These are phyloP conservation scores for Zygosaccharomyces siamensis DNA, from an alignment of 805 yeast species.

Conservation along the genomic window DNA sequence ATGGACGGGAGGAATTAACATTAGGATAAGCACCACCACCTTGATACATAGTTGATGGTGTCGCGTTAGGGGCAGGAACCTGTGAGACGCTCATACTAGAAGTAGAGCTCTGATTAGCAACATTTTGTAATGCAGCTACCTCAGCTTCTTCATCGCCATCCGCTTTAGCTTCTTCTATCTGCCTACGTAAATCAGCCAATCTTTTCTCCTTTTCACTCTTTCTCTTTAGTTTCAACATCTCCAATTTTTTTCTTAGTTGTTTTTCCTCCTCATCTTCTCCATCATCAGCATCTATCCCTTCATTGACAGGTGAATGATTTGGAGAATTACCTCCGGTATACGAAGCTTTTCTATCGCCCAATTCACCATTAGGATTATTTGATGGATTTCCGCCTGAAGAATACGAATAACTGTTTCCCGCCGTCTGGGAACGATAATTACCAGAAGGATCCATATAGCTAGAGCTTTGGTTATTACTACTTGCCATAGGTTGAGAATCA, in stretches of 20 bases:
- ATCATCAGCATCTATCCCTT: constrained; percentile 28
- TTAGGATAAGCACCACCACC: not conserved
- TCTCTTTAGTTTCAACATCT: constrained; percentile 43
- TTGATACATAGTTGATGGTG: not conserved
- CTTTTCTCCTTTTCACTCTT: constrained; percentile 55
- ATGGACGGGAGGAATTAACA: not conserved
- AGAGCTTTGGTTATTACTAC: not conserved
- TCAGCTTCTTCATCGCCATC: constrained; percentile 36
- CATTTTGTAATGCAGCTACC: constrained; percentile 29
- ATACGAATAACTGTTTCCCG: not conserved
- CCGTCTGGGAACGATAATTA: not conserved
- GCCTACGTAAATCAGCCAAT: constrained; percentile 51
- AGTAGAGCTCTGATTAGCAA: constrained; percentile 1
- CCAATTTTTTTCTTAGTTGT: constrained; percentile 37
- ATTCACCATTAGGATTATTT: not conserved
- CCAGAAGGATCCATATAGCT: not conserved
- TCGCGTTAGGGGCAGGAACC: not conserved
- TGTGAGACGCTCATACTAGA: constrained; percentile 2
- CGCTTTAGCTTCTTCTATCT: constrained; percentile 50
- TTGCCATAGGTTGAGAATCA: not conserved
- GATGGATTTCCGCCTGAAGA: not conserved
- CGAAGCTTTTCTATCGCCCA: not conserved
- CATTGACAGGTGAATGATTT: not conserved
- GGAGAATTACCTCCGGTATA: not conserved
- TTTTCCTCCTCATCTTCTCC: constrained; percentile 45